Evolutionary conservation across 2,329 filamentous ascomycete genomes (phyloP), one percentile per base, ranked within the genome.

Genomic region (Colletotrichum tropicale): DNA sequence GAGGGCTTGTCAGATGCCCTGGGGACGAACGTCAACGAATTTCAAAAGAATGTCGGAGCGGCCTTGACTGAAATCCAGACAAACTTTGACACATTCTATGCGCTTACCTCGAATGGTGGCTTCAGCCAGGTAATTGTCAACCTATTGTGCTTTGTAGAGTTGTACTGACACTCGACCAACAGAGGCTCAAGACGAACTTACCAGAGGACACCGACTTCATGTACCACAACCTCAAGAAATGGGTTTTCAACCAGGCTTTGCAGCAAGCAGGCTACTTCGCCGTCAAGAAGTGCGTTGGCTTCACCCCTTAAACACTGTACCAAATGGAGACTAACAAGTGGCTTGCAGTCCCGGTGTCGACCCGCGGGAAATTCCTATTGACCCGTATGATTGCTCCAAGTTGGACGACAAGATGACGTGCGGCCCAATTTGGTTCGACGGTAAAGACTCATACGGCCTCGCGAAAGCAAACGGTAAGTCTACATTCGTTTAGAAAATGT

Each of bases 391-490:
- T 18, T 70, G 71, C 13, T 28, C 30, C 4, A 70, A 28, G 3
- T 24, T 73, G 9, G 71, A 73, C 34, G 30, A 26, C 6, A 21
- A 24, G 21, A 62, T 32, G 6, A 70, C 66, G 7, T 70, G 71
- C n/a, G 71, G 71, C 18, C 71, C 71, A 6, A 70, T 73, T 3
- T 70, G 71, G 71, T 73, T 70, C 18, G 71, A 73, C 13, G 71
- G 71, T 8, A 73, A 34, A 30, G 71, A 73, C 10, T 62, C 71
- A 9, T 73, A 73, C 24, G 71, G 66, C 6, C 71, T 73, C 16
- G 55, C 66, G 6, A 61, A 66, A 30, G 66, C 71, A 36, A 24
- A 55, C 21, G 66, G 71, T 70, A 24, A 6, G 71, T 18, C 6
- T 13, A 7, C 2, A n/a, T 7, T 0, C 12, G 2, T 2, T 8